Percentiles rank a stretch among this genome's conserved stretches.
Evolutionary conservation across 73 alveolate genomes (phyloP).

Genomic region (Tetrahymena elliotti): DNA sequence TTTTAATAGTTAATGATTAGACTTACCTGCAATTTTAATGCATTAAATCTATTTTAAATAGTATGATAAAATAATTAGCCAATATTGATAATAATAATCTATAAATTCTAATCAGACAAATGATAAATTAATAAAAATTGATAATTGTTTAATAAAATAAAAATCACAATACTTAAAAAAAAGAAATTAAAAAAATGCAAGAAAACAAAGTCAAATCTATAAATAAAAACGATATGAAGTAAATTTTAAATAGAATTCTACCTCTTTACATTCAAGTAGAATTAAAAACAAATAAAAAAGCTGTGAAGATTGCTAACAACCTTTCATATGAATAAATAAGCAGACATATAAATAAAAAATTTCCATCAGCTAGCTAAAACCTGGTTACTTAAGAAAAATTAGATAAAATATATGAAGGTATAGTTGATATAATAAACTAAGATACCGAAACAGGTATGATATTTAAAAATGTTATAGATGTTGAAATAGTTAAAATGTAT

Average conservation of each 20-base stretch:
- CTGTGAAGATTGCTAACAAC: background rate
- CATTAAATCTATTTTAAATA: too few species aligned
- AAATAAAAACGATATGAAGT: too few species aligned
- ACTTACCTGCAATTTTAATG: too few species aligned
- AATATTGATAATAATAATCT: too few species aligned
- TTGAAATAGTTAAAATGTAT: background rate
- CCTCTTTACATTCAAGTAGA: background rate
- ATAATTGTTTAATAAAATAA: too few species aligned
- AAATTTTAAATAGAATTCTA: background rate
- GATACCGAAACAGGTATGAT: background rate
- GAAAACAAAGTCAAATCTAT: too few species aligned
- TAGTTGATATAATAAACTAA: background rate
- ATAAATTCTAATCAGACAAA: too few species aligned
- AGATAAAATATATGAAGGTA: background rate
- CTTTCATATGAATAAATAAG: background rate
- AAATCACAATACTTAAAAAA: too few species aligned
- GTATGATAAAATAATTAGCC: background rate
- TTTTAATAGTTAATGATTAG: too few species aligned
- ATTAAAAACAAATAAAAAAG: background rate
- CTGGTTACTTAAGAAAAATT: background rate
- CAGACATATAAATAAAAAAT: background rate
- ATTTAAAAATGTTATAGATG: background rate
- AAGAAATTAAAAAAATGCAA: background rate
- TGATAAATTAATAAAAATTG: too few species aligned
- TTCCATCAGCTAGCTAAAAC: background rate